Base-by-base conservation (phyloP, 2,329 filamentous ascomycete species). In the Colletotrichum magnum region DNA sequence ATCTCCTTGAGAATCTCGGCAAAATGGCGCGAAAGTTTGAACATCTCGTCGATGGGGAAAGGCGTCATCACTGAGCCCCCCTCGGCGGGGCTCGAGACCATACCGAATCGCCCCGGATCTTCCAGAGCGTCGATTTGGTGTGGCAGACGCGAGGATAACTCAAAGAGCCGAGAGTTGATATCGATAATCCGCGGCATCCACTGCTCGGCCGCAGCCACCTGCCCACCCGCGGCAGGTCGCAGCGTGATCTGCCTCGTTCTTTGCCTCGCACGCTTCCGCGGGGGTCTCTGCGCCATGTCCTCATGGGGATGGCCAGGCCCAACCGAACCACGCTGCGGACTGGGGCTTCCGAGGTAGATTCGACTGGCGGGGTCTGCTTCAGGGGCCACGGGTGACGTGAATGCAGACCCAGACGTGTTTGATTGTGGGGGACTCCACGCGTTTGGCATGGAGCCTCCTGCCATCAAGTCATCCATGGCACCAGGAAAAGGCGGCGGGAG, bases 1-100 rank as follows among this genome's bases (percentile, higher is more conserved):
- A 72, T 66, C 15, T 74, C 67, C 16, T 81, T 76, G 6, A 82
- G 69, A 1, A 79, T 75, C 41, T 82, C 77, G 16, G 81, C 76
- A 7, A 83, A 78, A 6, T 73, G 65, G 7, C 78, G 77, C 5
- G 81, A 83, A 26, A 83, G 75, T 61, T 80, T 76, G 73, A 83
- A 84, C 74, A 84, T 79, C 43, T 78, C 77, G 53, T 83, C 80
- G 41, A 83, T 77, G 3, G 81, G 81, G 53, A 83, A 84, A 26
- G 74, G 77, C 65, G 70, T 68, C 26, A 62, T 68, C 48, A 69
- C 75, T 45, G 71, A 75, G 65, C 45, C 58, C n/a, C 67, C 73
- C 64, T 73, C 74, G 36, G 74, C 73, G 36, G 61, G 68, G 13
- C 74, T 76, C 47, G 62, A 60, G 18, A 21, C 51, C 21, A 51